Conservation (phyloP, 306 rosid species). For the Ormosia emarginata region DNA sequence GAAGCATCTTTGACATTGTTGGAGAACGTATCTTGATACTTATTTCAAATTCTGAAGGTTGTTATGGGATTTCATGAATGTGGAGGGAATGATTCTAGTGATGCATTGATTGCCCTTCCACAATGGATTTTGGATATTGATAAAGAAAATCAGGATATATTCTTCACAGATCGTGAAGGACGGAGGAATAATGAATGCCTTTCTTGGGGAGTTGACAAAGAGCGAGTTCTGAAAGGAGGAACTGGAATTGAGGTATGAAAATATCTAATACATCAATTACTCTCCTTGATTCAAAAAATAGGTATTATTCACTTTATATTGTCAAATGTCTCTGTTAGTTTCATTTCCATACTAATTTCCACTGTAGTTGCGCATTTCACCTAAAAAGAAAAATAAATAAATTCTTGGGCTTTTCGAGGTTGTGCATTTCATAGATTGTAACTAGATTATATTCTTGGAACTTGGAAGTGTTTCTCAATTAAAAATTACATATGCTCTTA, state of each 20-base stretch:
- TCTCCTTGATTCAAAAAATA: conserved; percentile 1
- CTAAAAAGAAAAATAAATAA: no score
- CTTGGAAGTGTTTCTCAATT: no score
- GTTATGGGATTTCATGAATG: conserved; percentile 92
- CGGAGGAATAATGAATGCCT: conserved; percentile 88
- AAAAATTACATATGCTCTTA: no score
- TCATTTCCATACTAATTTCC: not conserved
- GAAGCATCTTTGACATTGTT: conserved; percentile 24
- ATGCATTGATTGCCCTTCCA: conserved; percentile 69
- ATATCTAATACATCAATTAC: not conserved
- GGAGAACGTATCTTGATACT: conserved; percentile 25
- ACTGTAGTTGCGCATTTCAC: not conserved
- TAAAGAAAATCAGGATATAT: conserved; percentile 81
- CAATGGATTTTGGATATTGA: conserved; percentile 93
- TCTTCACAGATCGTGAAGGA: conserved; percentile 96
- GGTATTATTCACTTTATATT: not conserved
- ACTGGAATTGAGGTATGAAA: conserved; percentile 87
- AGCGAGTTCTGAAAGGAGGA: conserved; percentile 88
- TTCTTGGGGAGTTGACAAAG: conserved; percentile 95
- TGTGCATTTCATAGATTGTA: no score
- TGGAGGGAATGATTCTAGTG: conserved; percentile 72
- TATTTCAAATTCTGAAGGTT: conserved; percentile 59
- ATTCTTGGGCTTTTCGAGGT: no score
- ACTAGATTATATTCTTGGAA: no score
- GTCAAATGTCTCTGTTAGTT: not conserved